Conservation (phyloP, 2,329 filamentous ascomycete species). For the Ophiostoma piceae region DNA sequence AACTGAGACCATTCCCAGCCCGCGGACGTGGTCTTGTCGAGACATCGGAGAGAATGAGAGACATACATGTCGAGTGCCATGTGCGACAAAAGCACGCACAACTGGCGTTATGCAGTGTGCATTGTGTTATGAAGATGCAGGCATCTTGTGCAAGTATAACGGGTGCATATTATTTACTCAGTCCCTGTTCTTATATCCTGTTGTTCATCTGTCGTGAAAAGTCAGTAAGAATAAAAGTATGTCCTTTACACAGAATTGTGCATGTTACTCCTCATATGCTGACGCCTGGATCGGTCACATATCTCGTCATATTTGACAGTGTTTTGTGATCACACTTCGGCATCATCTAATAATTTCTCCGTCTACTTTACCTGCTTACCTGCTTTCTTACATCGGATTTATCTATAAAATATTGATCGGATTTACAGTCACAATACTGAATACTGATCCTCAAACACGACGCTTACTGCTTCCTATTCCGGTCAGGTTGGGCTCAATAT, state of each 20-base stretch:
- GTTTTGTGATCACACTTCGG: neutral
- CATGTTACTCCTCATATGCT: neutral
- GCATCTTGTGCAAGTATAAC: conserved; percentile 2
- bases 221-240: neutral
- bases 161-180: neutral
- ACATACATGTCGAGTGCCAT: conserved; percentile 8
- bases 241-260: neutral
- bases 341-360: neutral
- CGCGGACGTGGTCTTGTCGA: neutral
- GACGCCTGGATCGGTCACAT: conserved; percentile 5
- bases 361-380: too few species aligned
- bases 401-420: neutral
- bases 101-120: conserved; percentile 8
- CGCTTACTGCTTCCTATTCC: conserved; percentile 14
- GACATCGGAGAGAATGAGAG: conserved; percentile 16
- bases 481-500: neutral
- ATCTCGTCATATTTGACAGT: neutral
- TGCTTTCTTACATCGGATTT: neutral
- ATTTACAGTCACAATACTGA: neutral
- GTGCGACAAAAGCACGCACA: conserved; percentile 7
- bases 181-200: too few species aligned
- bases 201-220: too few species aligned
- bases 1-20: conserved; percentile 5
- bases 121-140: neutral
- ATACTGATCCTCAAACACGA: neutral